Conservation (phyloP, 1,284 basidiomycete species). For the Apiotrichum domesticum region DNA sequence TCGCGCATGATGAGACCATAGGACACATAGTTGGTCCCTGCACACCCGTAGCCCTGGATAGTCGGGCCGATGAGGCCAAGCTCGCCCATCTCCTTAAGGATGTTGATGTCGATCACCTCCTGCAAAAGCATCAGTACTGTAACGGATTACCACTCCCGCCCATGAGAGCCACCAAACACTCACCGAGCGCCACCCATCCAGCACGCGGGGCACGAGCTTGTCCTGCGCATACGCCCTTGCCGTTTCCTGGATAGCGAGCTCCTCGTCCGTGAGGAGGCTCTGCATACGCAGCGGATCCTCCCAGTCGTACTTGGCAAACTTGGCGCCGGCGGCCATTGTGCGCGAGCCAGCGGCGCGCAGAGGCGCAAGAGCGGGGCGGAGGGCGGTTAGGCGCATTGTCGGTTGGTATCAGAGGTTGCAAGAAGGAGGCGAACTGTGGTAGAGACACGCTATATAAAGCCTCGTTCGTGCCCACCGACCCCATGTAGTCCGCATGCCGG, state of each 20-base stretch:
- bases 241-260: slow-evolving; percentile 83
- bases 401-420: too few species aligned
- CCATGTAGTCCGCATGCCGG: too few species aligned
- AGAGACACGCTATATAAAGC: too few species aligned
- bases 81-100: slow-evolving; percentile 84
- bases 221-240: slow-evolving; percentile 81
- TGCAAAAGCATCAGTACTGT: slow-evolving; percentile 3
- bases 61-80: slow-evolving; percentile 86
- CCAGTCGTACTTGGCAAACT: slow-evolving; percentile 61
- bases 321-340: slow-evolving; percentile 16
- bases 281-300: slow-evolving; percentile 73
- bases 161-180: slow-evolving; percentile 35
- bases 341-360: slow-evolving; percentile 7
- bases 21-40: slow-evolving; percentile 80
- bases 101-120: slow-evolving; percentile 69
- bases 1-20: slow-evolving; percentile 92
- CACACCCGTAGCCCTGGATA: slow-evolving; percentile 89
- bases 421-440: too few species aligned
- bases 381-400: slow-evolving; percentile 4
- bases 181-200: slow-evolving; percentile 83
- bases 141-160: too few species aligned
- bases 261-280: slow-evolving; percentile 78
- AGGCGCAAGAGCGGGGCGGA: slow-evolving; percentile 8
- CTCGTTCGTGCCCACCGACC: too few species aligned
- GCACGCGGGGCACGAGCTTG: slow-evolving; percentile 72